A percentile compares a stretch with the other conserved stretches of the same genome.
phyloP scores from a whole-genome alignment of 2,329 filamentous ascomycete genomes.

The Sporothrix inflata region DNA sequence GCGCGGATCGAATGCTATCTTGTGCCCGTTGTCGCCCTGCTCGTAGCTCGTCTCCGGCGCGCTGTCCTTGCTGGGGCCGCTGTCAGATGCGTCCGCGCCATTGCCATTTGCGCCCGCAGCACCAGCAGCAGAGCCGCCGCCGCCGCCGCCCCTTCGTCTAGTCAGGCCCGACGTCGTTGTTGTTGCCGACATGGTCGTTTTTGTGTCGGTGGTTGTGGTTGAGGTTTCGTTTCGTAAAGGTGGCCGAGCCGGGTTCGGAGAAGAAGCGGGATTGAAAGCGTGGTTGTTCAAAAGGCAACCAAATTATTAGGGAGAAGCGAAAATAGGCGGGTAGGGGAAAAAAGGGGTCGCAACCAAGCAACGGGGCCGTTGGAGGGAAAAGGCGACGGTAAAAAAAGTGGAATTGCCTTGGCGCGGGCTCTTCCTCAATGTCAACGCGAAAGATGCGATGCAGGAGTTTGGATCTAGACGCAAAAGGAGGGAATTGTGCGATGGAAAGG shows the following conservation, averaged over 20 bases:
- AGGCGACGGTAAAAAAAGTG: conserved; percentile 8
- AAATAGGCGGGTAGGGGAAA: background rate
- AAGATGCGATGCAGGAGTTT: background rate
- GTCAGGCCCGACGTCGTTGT: conserved; percentile 53
- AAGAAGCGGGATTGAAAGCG: conserved; percentile 14
- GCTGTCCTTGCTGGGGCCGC: conserved; percentile 57
- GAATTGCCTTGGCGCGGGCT: conserved; percentile 4
- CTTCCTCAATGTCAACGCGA: background rate
- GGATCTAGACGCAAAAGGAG: background rate
- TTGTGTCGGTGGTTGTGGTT: background rate
- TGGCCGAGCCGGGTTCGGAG: conserved; percentile 14
- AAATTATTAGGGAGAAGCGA: background rate
- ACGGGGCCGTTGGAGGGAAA: background rate
- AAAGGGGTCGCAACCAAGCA: conserved; percentile 21
- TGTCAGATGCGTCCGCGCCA: conserved; percentile 61
- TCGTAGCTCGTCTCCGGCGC: conserved; percentile 82
- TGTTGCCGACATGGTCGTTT: conserved; percentile 31
- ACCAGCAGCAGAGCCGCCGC: conserved; percentile 54
- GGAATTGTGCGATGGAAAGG: background rate
- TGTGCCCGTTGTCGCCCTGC: conserved; percentile 92
- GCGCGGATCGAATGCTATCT: conserved; percentile 95
- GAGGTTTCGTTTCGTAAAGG: background rate
- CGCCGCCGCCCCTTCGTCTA: conserved; percentile 71
- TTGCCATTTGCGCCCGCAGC: conserved; percentile 55
- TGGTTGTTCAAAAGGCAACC: conserved; percentile 14